Evolutionary conservation across 257 asterid species (phyloP), one percentile per base, ranked within the genome.

Genomic region (Solanum chmielewskii): DNA sequence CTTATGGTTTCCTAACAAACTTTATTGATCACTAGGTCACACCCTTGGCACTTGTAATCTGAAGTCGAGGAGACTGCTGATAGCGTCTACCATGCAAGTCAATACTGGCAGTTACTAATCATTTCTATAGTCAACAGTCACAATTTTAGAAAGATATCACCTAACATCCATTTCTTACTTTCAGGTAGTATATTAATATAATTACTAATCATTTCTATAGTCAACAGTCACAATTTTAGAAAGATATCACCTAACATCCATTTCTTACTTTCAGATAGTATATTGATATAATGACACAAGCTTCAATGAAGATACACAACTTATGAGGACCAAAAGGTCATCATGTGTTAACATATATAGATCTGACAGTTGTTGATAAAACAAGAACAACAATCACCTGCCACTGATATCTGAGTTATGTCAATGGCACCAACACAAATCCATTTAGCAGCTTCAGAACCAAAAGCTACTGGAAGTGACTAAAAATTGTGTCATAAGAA

Each of bases 401-500:
- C 98, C 89, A 97, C 98, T 9, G 98, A 97, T 90, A 97, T 52
- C 88, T 95, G 98, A 90, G 99, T 97, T 85, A 97, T 75, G 93
- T 97, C 99, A 23, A 97, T 97, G 76, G 99, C 99, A 82, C 99
- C 98, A 82, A 97, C 98, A 66, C 98, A 97, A 76, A 97, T 95
- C 99, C 99, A 97, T 88, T 97, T 97, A n/a, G 99, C 98, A 88
- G 98, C 88, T 91, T 97, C 99, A 77, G 91, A 83, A 83, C 99
- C 99, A 90, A 97, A 97, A 87, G 98, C 99, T 86, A 95, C 99
- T 4, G 98, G 99, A 62, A 97, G 96, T 21, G 99, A 97, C 98
- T 97, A 95, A 21, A 89, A 86, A 31, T 41, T 59, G 33, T 45
- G 44, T 44, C 75, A 86, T 12, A 82, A 75, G 18, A 81, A 18